Evolutionary conservation across 306 rosid genomes (phyloP).

Genomic region (Sechiopsis laciniata): DNA sequence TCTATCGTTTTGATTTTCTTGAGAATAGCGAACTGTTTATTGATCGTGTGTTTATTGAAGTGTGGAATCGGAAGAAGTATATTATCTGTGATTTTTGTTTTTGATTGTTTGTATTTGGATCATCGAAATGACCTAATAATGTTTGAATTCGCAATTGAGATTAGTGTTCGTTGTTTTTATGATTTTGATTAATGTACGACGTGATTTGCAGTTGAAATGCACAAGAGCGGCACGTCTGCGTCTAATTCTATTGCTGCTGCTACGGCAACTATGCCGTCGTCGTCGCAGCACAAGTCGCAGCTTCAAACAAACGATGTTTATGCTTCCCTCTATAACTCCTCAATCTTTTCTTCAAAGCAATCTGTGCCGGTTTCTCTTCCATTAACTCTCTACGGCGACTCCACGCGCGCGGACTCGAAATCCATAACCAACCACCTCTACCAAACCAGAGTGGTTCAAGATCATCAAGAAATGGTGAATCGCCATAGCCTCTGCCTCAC

Average conservation of each 20-base stretch:
- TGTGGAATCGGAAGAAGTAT: not conserved
- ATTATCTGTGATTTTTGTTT: not conserved
- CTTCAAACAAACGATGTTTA: conserved; percentile 30
- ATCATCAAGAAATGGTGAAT: conserved; percentile 87
- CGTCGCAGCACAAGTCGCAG: conserved; percentile 31
- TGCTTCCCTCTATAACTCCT: conserved; percentile 37
- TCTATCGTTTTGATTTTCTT: not conserved
- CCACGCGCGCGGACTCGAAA: conserved; percentile 12
- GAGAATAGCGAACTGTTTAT: not conserved
- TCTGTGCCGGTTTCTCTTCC: conserved; percentile 29
- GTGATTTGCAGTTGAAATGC: conserved; percentile 36
- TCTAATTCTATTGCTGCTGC: conserved; percentile 32
- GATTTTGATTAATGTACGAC: too few relatives aligned
- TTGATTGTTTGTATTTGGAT: not conserved
- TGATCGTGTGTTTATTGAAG: not conserved
- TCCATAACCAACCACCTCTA: conserved; percentile 23
- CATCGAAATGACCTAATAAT: too few relatives aligned
- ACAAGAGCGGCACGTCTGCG: conserved; percentile 37
- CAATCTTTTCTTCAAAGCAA: conserved; percentile 35
- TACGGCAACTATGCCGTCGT: conserved; percentile 28
- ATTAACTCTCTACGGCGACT: conserved; percentile 23
- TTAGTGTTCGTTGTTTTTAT: too few relatives aligned
- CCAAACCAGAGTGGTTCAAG: conserved; percentile 45
- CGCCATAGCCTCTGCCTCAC: conserved; percentile 69
- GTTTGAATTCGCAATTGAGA: too few relatives aligned